phyloP scores from a whole-genome alignment of 73 alveolate genomes.

The Symbiodinium natans region DNA sequence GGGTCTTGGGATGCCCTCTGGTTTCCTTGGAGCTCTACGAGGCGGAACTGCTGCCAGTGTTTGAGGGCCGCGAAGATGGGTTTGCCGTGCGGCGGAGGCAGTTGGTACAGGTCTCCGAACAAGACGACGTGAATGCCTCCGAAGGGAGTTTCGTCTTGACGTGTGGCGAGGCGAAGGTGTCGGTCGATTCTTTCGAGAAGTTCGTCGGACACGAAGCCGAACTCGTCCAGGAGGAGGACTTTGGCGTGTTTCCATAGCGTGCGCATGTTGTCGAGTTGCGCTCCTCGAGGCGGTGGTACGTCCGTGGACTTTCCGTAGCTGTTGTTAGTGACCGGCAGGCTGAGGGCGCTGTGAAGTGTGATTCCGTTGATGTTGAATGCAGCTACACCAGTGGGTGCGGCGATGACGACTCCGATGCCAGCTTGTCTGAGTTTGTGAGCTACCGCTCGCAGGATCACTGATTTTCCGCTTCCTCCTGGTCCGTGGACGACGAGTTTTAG shows the following conservation, averaged over 20 bases:
- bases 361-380: slow-evolving; percentile 61
- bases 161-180: slow-evolving; percentile 32
- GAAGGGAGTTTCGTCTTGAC: neutral
- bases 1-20: slow-evolving; percentile 57
- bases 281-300: slow-evolving; percentile 44
- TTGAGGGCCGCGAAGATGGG: slow-evolving; percentile 36
- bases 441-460: slow-evolving; percentile 13
- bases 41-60: slow-evolving; percentile 22
- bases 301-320: slow-evolving; percentile 33
- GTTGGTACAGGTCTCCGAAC: slow-evolving; percentile 47
- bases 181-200: neutral
- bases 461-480: slow-evolving; percentile 58
- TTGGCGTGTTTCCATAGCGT: neutral
- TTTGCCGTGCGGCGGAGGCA: slow-evolving; percentile 48
- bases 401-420: slow-evolving; percentile 18
- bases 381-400: slow-evolving; percentile 64
- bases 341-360: slow-evolving; percentile 1
- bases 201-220: neutral
- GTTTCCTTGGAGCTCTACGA: slow-evolving; percentile 42
- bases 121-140: slow-evolving; percentile 43
- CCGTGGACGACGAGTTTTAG: slow-evolving; percentile 4
- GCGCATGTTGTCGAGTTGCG: slow-evolving; percentile 14
- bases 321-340: slow-evolving; percentile 29
- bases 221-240: slow-evolving; percentile 45
- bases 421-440: slow-evolving; percentile 34